Evolutionary conservation across 148 eudicot genomes (phyloP).

Genomic region (Cornus florida): DNA sequence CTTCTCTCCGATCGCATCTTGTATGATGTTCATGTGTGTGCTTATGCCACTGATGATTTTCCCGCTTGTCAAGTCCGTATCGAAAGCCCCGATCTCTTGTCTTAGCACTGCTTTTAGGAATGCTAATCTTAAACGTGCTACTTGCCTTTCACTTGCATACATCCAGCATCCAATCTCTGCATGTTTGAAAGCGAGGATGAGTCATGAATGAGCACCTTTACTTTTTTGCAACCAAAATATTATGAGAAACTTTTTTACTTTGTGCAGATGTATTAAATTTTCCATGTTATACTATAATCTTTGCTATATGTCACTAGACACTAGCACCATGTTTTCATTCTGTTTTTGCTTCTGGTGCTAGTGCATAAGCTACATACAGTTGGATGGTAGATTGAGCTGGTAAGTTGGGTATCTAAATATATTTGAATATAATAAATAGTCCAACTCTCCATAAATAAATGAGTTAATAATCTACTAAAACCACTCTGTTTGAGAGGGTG

Average conservation of each 20-base stretch:
- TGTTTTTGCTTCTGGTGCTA: too few species aligned
- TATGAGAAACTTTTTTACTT: not conserved
- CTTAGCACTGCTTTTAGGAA: conserved; percentile 42
- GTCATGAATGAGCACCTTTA: not conserved
- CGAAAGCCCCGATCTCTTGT: conserved; percentile 52
- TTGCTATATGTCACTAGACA: too few species aligned
- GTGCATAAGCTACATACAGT: too few species aligned
- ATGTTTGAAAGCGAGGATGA: not conserved
- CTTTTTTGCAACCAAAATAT: not conserved
- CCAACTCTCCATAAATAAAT: too few species aligned
- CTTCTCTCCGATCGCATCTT: conserved; percentile 60
- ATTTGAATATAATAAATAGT: too few species aligned
- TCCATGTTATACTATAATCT: too few species aligned
- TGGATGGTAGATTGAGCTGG: too few species aligned
- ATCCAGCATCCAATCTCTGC: conserved; percentile 63
- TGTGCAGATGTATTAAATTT: not conserved
- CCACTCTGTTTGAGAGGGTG: too few species aligned
- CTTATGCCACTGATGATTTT: conserved; percentile 43
- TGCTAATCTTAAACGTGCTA: conserved; percentile 30
- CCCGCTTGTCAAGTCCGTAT: conserved; percentile 43
- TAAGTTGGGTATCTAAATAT: too few species aligned
- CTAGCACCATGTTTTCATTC: too few species aligned
- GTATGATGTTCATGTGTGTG: conserved; percentile 48
- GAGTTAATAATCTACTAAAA: too few species aligned
- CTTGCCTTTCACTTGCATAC: conserved; percentile 49